Base-by-base conservation (phyloP, 1,284 basidiomycete genomes). In the Malassezia japonica region DNA sequence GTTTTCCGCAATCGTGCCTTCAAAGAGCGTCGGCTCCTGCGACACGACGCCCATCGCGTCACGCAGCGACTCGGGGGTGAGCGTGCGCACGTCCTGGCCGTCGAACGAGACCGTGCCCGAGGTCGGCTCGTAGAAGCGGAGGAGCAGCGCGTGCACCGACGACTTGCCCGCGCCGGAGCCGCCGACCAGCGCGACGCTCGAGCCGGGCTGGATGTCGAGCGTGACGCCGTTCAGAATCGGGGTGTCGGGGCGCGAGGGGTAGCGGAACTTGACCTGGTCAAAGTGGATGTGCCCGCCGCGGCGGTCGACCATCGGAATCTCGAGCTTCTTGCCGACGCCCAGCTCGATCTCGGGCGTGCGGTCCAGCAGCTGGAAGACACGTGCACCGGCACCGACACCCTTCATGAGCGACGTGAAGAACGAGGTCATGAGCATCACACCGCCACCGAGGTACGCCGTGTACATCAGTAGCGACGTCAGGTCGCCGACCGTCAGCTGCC, bases 341-440 rank as follows among this genome's bases (percentile, higher is more conserved):
- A 64, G 53, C 23, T 47, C 54, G 29, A 73, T 60, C 35, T 47
- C 59, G 16, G 75, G 74, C 37, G 69, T 60, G n/a, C 74, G 72
- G 53, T 92, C 89, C 16, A 98, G 78, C 6, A 98, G 80, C 62
- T 90, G 87, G 73, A 98, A 98, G 6, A 96, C 85, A 21, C 94
- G 84, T 1, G 82, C 80, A 8, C 89, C 89, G 0, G 94, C 92
- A 44, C 92, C 92, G 41, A 98, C 82, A 36, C 87, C 90, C 55
- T 85, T 72, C 76, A 77, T 77, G 45, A 77, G 61, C 8, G 70
- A 73, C 2, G 75, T 74, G 41, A 76, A 76, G 64, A 76, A 77
- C 37, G 62, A 72, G 1, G 75, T 76, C 31, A 76, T 50, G 35
- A 69, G 71, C 20, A 74, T 68, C 40, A 76, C 61, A 2, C 73